A percentile compares a stretch with the other conserved stretches of the same genome.
Conservation (phyloP, 768 basidiomycete genomes). For the Naganishia vishniacii region DNA sequence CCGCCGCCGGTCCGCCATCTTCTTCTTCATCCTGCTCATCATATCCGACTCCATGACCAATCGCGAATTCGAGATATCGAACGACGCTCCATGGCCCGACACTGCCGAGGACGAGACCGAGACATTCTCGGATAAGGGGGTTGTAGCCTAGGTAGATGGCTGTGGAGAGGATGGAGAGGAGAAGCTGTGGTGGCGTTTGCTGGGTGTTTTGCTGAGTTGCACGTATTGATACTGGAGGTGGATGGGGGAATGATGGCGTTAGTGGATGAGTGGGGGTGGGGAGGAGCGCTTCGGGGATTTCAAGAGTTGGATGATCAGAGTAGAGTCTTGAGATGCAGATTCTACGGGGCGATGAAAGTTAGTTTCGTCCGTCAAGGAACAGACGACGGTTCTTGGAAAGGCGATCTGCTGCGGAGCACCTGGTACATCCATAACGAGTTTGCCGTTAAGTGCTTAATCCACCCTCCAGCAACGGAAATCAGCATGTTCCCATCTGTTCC, state of each 20-base stretch:
- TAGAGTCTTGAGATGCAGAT: slow-evolving; percentile 81
- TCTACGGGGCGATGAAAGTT: slow-evolving; percentile 50
- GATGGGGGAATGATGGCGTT: slow-evolving; percentile 50
- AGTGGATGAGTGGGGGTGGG: slow-evolving; percentile 66
- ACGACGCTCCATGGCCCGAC: slow-evolving; percentile 72
- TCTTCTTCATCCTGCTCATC: slow-evolving; percentile 40
- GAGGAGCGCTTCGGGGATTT: slow-evolving; percentile 61
- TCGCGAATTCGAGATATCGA: slow-evolving; percentile 72
- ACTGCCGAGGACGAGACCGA: slow-evolving; percentile 65
- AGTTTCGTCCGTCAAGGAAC: slow-evolving; percentile 7
- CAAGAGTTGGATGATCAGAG: slow-evolving; percentile 72
- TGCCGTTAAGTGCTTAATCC: no score
- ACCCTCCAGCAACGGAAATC: no score
- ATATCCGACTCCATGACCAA: slow-evolving; percentile 55
- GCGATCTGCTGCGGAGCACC: no score
- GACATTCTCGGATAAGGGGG: slow-evolving; percentile 65
- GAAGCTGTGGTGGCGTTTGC: slow-evolving; percentile 69
- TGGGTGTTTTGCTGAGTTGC: slow-evolving; percentile 63
- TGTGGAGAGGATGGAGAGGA: slow-evolving; percentile 80
- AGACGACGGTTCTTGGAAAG: neutral
- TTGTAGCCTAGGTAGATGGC: slow-evolving; percentile 80
- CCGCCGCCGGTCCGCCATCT: neutral
- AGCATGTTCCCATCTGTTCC: no score
- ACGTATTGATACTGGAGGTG: slow-evolving; percentile 42
- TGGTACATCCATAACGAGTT: no score